Percentiles rank a stretch among this genome's conserved stretches.
phyloP scores from a whole-genome alignment of 345 rosid species.

The Bretschneidera sinensis region DNA sequence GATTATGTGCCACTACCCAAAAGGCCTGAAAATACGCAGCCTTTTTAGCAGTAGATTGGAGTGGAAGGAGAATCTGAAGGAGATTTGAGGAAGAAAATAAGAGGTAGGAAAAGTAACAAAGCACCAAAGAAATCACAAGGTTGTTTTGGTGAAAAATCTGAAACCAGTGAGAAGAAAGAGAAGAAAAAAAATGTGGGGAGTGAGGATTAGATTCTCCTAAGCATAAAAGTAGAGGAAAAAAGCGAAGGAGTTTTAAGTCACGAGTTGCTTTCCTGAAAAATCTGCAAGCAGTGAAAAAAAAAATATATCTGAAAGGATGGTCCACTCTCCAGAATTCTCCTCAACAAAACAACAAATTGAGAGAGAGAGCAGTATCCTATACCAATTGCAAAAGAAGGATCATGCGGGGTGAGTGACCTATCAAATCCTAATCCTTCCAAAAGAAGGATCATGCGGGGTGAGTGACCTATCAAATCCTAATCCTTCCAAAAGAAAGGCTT shows the following conservation, averaged over 20 bases:
- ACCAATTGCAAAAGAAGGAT: too few species aligned
- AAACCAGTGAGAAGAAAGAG: too few species aligned
- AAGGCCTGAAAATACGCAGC: slow-evolving; percentile 48
- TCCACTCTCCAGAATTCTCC: slow-evolving; percentile 3
- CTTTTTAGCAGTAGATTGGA: slow-evolving; percentile 22
- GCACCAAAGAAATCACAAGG: too few species aligned
- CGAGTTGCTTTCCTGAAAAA: slow-evolving; percentile 38
- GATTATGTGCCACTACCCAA: slow-evolving; percentile 2
- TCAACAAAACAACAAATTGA: neutral
- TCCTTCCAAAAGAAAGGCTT: slow-evolving; percentile 69
- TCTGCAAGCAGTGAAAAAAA: slow-evolving; percentile 29
- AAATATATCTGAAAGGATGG: too few species aligned
- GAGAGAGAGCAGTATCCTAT: too few species aligned
- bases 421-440: slow-evolving; percentile 50
- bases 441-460: slow-evolving; percentile 20
- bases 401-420: neutral
- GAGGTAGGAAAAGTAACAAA: too few species aligned
- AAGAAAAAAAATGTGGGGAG: too few species aligned
- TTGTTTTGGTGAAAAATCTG: too few species aligned
- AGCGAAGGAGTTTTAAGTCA: slow-evolving; percentile 10
- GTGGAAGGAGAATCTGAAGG: slow-evolving; percentile 8
- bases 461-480: slow-evolving; percentile 27
- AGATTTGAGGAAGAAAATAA: too few species aligned
- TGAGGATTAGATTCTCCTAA: too few species aligned
- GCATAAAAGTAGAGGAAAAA: too few species aligned